A percentile compares a stretch with the other conserved stretches of the same genome.
phyloP scores from a whole-genome alignment of 73 alveolate genomes.

The Tetrahymena elliotti region DNA sequence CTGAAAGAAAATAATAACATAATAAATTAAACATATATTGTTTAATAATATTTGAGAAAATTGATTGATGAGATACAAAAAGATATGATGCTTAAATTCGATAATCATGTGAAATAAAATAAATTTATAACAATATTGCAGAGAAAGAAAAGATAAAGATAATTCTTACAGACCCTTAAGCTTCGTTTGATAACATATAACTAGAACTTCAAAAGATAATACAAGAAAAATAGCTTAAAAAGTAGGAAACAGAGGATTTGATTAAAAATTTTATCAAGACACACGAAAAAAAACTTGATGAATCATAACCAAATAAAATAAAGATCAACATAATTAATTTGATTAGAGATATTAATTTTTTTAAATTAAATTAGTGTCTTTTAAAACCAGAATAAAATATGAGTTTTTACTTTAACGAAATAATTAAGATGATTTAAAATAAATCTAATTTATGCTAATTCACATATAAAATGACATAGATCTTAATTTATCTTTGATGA shows the following conservation, averaged over 20 bases:
- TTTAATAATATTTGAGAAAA: no score
- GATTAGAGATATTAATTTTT: background rate
- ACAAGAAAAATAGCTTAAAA: background rate
- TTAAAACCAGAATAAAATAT: no score
- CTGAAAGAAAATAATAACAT: background rate
- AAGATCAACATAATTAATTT: no score
- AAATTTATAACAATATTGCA: background rate
- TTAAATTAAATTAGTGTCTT: no score
- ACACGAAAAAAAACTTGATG: background rate
- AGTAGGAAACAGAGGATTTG: background rate
- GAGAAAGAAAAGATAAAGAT: background rate
- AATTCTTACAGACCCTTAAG: background rate
- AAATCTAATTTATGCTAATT: background rate
- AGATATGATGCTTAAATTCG: background rate
- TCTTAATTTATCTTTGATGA: background rate
- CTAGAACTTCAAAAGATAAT: background rate
- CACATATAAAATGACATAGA: background rate
- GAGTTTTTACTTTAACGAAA: background rate
- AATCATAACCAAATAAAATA: background rate
- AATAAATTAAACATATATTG: background rate
- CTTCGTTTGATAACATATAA: background rate
- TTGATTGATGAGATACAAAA: background rate
- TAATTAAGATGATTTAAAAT: background rate
- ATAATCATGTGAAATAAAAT: background rate
- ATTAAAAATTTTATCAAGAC: background rate